These are phyloP conservation scores for Neocallimastix lanati DNA, from an alignment of 192 early-diverging fungal species.

Conservation along the genomic window DNA sequence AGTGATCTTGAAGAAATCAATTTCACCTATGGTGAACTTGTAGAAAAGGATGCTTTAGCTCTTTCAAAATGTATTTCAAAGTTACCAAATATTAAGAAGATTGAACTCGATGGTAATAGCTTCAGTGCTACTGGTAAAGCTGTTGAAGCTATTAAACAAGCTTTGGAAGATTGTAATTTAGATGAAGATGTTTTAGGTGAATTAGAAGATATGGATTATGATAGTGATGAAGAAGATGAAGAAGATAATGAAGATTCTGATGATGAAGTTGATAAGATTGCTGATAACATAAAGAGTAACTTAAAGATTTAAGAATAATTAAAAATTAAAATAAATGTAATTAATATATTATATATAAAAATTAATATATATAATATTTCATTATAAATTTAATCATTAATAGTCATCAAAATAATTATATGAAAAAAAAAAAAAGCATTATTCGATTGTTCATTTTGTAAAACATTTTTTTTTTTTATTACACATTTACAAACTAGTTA, in stretches of 20 bases:
- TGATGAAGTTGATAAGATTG: slow-evolving; percentile 9
- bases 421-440: too few relatives aligned
- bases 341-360: too few relatives aligned
- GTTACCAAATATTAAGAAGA: slow-evolving; percentile 32
- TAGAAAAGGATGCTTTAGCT: slow-evolving; percentile 42
- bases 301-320: slow-evolving; percentile 1
- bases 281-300: not conserved
- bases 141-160: slow-evolving; percentile 51
- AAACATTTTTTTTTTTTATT: too few relatives aligned
- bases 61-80: slow-evolving; percentile 45
- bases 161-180: slow-evolving; percentile 38
- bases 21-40: slow-evolving; percentile 82
- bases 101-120: slow-evolving; percentile 85
- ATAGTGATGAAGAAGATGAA: slow-evolving; percentile 47
- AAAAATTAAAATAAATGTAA: too few relatives aligned
- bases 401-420: too few relatives aligned
- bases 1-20: slow-evolving; percentile 40
- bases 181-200: slow-evolving; percentile 70
- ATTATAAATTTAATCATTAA: too few relatives aligned
- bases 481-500: too few relatives aligned
- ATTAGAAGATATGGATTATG: slow-evolving; percentile 88
- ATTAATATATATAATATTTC: too few relatives aligned
- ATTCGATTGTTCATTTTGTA: too few relatives aligned
- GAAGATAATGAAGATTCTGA: slow-evolving; percentile 24
- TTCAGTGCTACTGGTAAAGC: slow-evolving; percentile 65